These are phyloP conservation scores for Eutrema salsugineum DNA, from an alignment of 441 rosid genomes.

Conservation along the genomic window DNA sequence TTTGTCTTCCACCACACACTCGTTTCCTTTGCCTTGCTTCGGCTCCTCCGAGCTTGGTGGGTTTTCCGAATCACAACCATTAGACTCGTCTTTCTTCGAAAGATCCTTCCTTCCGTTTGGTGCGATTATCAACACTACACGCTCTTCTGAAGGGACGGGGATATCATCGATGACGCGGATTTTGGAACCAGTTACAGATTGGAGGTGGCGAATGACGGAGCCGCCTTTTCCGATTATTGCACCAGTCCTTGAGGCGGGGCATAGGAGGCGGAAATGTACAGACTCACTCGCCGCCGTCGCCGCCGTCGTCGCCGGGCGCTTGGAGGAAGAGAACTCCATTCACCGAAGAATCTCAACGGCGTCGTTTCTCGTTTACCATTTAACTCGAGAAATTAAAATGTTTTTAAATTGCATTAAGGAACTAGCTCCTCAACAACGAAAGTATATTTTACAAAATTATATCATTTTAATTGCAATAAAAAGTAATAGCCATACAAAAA, in stretches of 20 bases:
- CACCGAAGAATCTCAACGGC: background rate
- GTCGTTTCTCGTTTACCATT: background rate
- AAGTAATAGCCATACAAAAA: no score
- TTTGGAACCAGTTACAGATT: slow-evolving; percentile 42
- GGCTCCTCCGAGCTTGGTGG: slow-evolving; percentile 16
- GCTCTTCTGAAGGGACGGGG: slow-evolving; percentile 45
- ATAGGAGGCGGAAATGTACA: slow-evolving; percentile 47
- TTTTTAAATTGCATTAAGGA: no score
- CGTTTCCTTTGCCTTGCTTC: slow-evolving; percentile 9
- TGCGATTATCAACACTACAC: slow-evolving; percentile 42
- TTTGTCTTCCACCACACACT: slow-evolving; percentile 3
- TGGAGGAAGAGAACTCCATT: slow-evolving; percentile 30
- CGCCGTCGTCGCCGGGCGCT: slow-evolving; percentile 31
- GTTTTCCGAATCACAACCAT: slow-evolving; percentile 11
- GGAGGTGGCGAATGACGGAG: slow-evolving; percentile 42
- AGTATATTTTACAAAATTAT: no score
- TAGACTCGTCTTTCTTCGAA: slow-evolving; percentile 11
- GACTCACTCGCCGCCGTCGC: slow-evolving; percentile 13
- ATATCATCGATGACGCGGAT: slow-evolving; percentile 59
- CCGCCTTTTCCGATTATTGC: slow-evolving; percentile 41
- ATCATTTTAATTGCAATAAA: no score
- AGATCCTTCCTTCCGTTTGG: background rate
- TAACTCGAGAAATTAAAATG: no score
- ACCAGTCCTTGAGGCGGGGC: slow-evolving; percentile 45
- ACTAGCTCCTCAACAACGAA: no score